Percentiles rank a stretch among this genome's conserved stretches.
These are phyloP conservation scores for Eucalyptus pauciflora DNA, from an alignment of 345 rosid genomes.

Conservation along the genomic window DNA sequence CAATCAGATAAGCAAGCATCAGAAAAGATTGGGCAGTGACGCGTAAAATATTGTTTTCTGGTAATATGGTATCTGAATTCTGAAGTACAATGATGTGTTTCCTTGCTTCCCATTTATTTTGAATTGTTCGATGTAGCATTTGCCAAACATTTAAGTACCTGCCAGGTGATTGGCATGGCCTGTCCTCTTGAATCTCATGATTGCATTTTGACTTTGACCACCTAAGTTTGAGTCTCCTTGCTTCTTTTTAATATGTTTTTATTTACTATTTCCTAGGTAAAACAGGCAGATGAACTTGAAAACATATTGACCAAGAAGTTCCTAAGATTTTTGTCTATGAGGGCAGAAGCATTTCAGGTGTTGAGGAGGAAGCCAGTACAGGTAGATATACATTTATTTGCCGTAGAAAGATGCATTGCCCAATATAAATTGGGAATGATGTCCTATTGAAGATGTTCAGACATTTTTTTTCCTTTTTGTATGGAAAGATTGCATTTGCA, in stretches of 20 bases:
- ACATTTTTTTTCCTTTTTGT: neutral
- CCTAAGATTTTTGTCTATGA: conserved; percentile 96
- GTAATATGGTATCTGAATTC: neutral
- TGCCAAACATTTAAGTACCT: neutral
- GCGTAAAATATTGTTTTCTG: neutral
- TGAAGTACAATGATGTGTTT: neutral
- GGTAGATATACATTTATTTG: conserved; percentile 17
- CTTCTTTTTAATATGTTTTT: neutral
- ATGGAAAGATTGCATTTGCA: neutral
- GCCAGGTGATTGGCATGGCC: neutral
- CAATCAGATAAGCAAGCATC: neutral
- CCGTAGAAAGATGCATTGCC: neutral
- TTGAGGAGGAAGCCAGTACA: conserved; percentile 93
- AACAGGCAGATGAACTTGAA: conserved; percentile 96
- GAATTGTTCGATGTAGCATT: neutral
- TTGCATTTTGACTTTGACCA: neutral
- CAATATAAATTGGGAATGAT: neutral
- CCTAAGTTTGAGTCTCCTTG: neutral
- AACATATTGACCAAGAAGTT: conserved; percentile 87
- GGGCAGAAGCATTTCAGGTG: conserved; percentile 98
- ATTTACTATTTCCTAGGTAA: conserved; percentile 40
- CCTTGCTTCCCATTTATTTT: neutral
- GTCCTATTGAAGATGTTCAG: neutral
- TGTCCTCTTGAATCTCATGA: neutral
- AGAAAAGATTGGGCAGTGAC: neutral